A percentile compares a stretch with the other conserved stretches of the same genome.
Conservation (phyloP, 345 rosid genomes). For the Arabis hirsuta region DNA sequence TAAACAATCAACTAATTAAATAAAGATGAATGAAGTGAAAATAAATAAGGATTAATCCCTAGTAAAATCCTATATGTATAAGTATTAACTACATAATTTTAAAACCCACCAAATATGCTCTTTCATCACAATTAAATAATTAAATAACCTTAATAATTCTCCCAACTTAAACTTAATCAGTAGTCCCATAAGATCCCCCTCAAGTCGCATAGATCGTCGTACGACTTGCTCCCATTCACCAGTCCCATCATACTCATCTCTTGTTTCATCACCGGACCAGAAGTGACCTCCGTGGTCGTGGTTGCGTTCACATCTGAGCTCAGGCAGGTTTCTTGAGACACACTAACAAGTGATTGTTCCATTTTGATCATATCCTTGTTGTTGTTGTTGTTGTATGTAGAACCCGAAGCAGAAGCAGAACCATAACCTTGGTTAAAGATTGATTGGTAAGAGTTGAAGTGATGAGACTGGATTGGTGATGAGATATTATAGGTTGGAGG, state of each 20-base stretch:
- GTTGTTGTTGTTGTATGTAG: constrained; percentile 25
- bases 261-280: constrained; percentile 41
- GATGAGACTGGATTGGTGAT: constrained; percentile 27
- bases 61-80: constrained; percentile 37
- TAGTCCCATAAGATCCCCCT: constrained; percentile 42
- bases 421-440: constrained; percentile 35
- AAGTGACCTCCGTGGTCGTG: constrained; percentile 37
- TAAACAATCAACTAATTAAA: constrained; percentile 38
- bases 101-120: constrained; percentile 41
- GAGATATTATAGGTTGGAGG: constrained; percentile 35
- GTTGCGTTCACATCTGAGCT: constrained; percentile 44
- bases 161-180: constrained; percentile 21
- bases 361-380: constrained; percentile 43
- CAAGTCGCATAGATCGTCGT: constrained; percentile 44
- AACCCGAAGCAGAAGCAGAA: constrained; percentile 29
- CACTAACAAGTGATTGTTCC: constrained; percentile 45
- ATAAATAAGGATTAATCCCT: constrained; percentile 39
- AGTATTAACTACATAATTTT: constrained; percentile 31
- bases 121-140: constrained; percentile 34
- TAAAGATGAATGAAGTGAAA: constrained; percentile 24
- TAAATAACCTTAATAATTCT: constrained; percentile 7
- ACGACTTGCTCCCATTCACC: constrained; percentile 40
- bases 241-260: constrained; percentile 42
- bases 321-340: constrained; percentile 45
- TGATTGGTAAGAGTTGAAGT: constrained; percentile 35